Evolutionary conservation across 148 eudicot genomes (phyloP).

Genomic region (Amaranthus hypochondriacus): DNA sequence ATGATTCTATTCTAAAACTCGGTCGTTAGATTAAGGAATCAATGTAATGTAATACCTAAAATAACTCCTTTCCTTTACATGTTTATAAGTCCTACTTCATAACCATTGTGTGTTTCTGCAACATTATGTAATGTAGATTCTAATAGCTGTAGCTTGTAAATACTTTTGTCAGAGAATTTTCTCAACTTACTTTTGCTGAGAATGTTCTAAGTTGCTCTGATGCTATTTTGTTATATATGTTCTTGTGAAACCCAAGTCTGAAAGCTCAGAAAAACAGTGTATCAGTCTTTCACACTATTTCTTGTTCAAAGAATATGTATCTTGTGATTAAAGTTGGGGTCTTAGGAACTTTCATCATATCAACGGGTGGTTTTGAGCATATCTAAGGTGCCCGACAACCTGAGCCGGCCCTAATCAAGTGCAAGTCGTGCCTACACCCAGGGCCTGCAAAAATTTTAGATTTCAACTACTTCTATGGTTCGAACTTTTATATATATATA

Average conservation of each 20-base stretch:
- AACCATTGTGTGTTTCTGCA: constrained; percentile 1
- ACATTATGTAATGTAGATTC: not conserved
- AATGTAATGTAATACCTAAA: not conserved
- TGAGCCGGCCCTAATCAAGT: too few relatives aligned
- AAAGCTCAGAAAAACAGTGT: not conserved
- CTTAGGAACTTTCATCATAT: too few relatives aligned
- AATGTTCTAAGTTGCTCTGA: not conserved
- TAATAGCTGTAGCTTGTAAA: not conserved
- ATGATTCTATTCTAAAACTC: constrained; percentile 15
- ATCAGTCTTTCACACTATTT: too few relatives aligned
- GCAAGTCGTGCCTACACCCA: too few relatives aligned
- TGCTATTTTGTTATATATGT: not conserved
- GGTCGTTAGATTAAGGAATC: constrained; percentile 16
- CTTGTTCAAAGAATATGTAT: too few relatives aligned
- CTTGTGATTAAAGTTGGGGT: too few relatives aligned
- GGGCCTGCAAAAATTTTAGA: too few relatives aligned
- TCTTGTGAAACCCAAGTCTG: not conserved
- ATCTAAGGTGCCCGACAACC: too few relatives aligned
- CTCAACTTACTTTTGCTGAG: not conserved
- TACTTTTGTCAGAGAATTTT: not conserved
- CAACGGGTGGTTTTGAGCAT: too few relatives aligned
- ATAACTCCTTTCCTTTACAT: not conserved
- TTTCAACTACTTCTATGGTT: too few relatives aligned
- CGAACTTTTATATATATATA: too few relatives aligned
- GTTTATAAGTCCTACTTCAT: not conserved